Evolutionary conservation across 495 filamentous ascomycete species (phyloP), one percentile per base, ranked within the genome.

Genomic region (Aspergillus nidulans): DNA sequence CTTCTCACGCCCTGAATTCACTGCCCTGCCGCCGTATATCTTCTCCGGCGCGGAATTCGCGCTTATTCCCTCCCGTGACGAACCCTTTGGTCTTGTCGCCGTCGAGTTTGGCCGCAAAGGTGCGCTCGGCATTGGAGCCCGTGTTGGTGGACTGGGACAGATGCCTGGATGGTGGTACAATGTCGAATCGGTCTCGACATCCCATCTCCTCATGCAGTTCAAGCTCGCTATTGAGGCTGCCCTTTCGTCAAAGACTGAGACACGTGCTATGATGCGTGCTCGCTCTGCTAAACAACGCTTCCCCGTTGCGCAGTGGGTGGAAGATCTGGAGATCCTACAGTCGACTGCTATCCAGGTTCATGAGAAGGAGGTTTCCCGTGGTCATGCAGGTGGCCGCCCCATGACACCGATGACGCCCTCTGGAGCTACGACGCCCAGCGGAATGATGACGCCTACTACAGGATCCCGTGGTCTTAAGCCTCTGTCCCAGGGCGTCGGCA

Each of bases 51-150:
- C 87, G 13, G 87, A 91, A 56, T 90, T 91, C 57, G 87, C 87
- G 9, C 73, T 91, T 18, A 90, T 91, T 52, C 87, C 87, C 4
- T 88, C 85, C 12, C 81, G 87, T 53, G 87, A 91, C 57, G 87
- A 91, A 64, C 87, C 87, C 0, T 91, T 91, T 59, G 87, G 87
- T 30, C 68, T 91, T 15, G 87, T 90, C 1, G 87, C 87, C 26
- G 87, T 91, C 39, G 87, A 91, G 60, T 91, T 90, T 62, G 87
- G 87, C 16, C 76, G 87, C 16, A 89, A 90, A 63, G 87, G 87
- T 46, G 87, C 87, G 10, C 75, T 91, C 18, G 86, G 87, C 49
- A 85, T 91, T 34, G 87, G 87, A 19, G 83, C 85, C 21, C 65
- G 77, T 20, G 77, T 80, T 0, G 77, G 77, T 56, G 87, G 87